Conservation (phyloP, 495 filamentous ascomycete species). For the Immersiella caudata region DNA sequence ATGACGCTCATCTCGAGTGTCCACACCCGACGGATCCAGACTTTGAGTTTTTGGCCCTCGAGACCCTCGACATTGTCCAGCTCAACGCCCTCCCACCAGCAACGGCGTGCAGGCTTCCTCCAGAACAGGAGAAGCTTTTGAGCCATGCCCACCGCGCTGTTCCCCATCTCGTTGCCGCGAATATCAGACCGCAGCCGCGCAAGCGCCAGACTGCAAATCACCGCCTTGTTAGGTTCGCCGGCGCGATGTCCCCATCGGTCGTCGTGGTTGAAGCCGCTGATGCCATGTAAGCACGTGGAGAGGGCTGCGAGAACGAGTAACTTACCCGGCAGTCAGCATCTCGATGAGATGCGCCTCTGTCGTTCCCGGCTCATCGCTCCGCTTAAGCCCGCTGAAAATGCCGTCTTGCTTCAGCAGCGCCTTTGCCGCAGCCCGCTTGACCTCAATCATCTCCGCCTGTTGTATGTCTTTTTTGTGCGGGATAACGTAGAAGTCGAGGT, state of each 20-base stretch:
- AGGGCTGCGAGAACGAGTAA: constrained; percentile 1
- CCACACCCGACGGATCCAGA: constrained; percentile 98
- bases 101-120: constrained; percentile 93
- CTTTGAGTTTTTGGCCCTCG: constrained; percentile 82
- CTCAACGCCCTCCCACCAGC: constrained; percentile 99
- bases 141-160: constrained; percentile 92
- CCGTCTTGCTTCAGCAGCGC: constrained; percentile 88
- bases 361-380: constrained; percentile 92
- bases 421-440: constrained; percentile 90
- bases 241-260: constrained; percentile 96
- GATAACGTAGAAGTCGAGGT: constrained; percentile 97
- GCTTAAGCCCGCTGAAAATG: constrained; percentile 92
- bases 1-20: constrained; percentile 99
- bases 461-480: constrained; percentile 85
- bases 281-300: constrained; percentile 8
- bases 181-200: constrained; percentile 92
- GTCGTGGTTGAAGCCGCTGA: constrained; percentile 92
- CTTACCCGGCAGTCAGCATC: constrained; percentile 97
- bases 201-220: constrained; percentile 94
- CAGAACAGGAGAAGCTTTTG: constrained; percentile 98
- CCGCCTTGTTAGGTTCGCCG: constrained; percentile 94
- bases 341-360: constrained; percentile 99
- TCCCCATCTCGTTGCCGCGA: constrained; percentile 72
- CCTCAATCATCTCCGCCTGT: constrained; percentile 89
- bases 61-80: constrained; percentile 86